Conservation (phyloP, 257 asterid genomes). For the Eucommia ulmoides region DNA sequence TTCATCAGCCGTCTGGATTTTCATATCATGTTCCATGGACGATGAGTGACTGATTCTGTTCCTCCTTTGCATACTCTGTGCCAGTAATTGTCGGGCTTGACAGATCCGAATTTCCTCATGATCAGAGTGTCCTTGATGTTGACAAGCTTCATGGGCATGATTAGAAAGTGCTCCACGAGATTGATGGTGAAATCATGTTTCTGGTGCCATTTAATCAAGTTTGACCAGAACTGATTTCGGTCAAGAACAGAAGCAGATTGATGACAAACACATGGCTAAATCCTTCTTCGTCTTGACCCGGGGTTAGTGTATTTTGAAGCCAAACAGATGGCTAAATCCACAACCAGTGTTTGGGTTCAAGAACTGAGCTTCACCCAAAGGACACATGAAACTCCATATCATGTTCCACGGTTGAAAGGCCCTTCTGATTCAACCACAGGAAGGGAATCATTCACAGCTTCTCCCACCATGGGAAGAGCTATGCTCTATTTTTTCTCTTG, state of each 20-base stretch:
- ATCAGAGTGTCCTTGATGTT: slow-evolving; percentile 41
- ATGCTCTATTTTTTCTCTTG: slow-evolving; percentile 21
- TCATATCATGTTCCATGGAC: slow-evolving; percentile 71
- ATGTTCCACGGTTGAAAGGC: slow-evolving; percentile 46
- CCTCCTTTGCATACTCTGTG: slow-evolving; percentile 75
- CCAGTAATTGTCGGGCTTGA: slow-evolving; percentile 80
- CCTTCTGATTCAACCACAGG: slow-evolving; percentile 50
- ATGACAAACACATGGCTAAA: slow-evolving; percentile 75
- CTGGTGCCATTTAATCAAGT: slow-evolving; percentile 49
- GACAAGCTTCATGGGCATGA: slow-evolving; percentile 53
- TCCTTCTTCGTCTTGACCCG: slow-evolving; percentile 69
- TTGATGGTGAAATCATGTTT: slow-evolving; percentile 42
- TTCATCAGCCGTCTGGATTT: slow-evolving; percentile 57
- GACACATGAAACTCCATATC: slow-evolving; percentile 80
- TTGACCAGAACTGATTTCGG: slow-evolving; percentile 53
- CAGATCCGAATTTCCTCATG: slow-evolving; percentile 60
- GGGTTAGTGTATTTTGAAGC: slow-evolving; percentile 51
- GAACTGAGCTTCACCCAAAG: slow-evolving; percentile 82
- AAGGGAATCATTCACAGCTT: slow-evolving; percentile 37
- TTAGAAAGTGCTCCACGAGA: slow-evolving; percentile 57
- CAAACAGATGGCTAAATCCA: slow-evolving; percentile 72
- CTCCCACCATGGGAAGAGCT: slow-evolving; percentile 53
- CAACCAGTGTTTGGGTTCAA: slow-evolving; percentile 77
- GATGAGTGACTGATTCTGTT: slow-evolving; percentile 33
- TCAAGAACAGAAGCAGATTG: slow-evolving; percentile 51